Evolutionary conservation across 768 basidiomycete species (phyloP).

Genomic region (Leccinum obscurum): DNA sequence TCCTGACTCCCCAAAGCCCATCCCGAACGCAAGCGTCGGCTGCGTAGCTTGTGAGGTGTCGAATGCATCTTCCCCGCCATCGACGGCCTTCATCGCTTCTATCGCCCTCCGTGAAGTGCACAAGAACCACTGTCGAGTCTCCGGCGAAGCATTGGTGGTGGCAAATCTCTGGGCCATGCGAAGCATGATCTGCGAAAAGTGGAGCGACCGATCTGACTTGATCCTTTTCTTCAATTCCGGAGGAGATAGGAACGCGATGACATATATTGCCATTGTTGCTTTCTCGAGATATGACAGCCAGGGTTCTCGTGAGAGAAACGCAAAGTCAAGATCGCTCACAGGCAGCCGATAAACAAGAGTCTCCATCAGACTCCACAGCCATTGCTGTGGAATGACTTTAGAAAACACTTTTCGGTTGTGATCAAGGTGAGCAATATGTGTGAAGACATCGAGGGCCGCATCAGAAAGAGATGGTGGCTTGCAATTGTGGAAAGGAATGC

Average conservation of each 20-base stretch:
- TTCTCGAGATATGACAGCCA: conserved; percentile 85
- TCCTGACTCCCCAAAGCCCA: conserved; percentile 77
- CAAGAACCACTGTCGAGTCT: conserved; percentile 52
- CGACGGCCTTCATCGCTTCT: conserved; percentile 77
- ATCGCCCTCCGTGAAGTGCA: conserved; percentile 65
- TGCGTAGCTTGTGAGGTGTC: conserved; percentile 60
- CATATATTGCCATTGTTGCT: conserved; percentile 79
- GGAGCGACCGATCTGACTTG: conserved; percentile 63
- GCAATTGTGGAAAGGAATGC: conserved; percentile 40
- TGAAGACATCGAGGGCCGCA: conserved; percentile 81
- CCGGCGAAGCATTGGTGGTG: conserved; percentile 43
- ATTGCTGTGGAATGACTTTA: conserved; percentile 53
- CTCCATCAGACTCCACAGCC: conserved; percentile 63
- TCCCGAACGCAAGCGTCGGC: conserved; percentile 76
- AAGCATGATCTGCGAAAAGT: conserved; percentile 69
- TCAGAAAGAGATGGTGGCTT: conserved; percentile 67
- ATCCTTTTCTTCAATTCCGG: conserved; percentile 70
- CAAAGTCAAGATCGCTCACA: conserved; percentile 71
- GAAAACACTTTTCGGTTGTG: conserved; percentile 74
- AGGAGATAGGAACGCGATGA: conserved; percentile 80
- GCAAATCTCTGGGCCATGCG: conserved; percentile 69
- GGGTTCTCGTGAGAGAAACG: conserved; percentile 57
- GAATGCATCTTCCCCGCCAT: conserved; percentile 73
- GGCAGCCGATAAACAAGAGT: conserved; percentile 85
- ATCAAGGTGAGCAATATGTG: conserved; percentile 76